Conservation (phyloP, 164 flowering plant species). For the Liquidambar formosana region DNA sequence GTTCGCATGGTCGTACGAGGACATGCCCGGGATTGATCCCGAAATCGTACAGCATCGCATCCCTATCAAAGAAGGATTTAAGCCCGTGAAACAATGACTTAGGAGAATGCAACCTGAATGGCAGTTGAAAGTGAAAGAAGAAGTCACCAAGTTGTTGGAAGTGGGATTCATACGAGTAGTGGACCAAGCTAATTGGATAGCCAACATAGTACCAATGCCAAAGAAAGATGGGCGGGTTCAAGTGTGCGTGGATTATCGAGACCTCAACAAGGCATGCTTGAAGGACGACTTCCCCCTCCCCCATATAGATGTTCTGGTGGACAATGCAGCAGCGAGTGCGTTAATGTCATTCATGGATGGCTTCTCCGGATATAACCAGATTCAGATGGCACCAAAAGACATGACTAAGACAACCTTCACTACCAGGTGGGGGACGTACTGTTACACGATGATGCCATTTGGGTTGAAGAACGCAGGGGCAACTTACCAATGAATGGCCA, state of each 20-base stretch:
- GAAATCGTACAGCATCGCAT: too few relatives aligned
- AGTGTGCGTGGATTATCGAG: not conserved
- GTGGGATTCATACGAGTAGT: too few relatives aligned
- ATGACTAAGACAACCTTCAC: not conserved
- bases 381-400: too few relatives aligned
- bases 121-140: too few relatives aligned
- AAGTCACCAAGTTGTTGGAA: too few relatives aligned
- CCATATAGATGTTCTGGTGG: not conserved
- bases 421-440: not conserved
- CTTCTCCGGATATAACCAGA: not conserved
- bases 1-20: too few relatives aligned
- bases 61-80: too few relatives aligned
- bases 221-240: not conserved
- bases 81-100: too few relatives aligned
- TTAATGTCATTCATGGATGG: not conserved
- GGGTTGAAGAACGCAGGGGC: slow-evolving; percentile 3
- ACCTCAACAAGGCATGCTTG: not conserved
- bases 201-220: not conserved
- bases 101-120: too few relatives aligned
- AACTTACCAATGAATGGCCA: not conserved
- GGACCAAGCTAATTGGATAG: not conserved
- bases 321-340: too few relatives aligned
- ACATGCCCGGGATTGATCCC: too few relatives aligned
- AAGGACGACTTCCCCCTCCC: not conserved
- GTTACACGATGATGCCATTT: slow-evolving; percentile 6